Conservation (phyloP, 2,329 filamentous ascomycete genomes). For the Cadophora malorum region DNA sequence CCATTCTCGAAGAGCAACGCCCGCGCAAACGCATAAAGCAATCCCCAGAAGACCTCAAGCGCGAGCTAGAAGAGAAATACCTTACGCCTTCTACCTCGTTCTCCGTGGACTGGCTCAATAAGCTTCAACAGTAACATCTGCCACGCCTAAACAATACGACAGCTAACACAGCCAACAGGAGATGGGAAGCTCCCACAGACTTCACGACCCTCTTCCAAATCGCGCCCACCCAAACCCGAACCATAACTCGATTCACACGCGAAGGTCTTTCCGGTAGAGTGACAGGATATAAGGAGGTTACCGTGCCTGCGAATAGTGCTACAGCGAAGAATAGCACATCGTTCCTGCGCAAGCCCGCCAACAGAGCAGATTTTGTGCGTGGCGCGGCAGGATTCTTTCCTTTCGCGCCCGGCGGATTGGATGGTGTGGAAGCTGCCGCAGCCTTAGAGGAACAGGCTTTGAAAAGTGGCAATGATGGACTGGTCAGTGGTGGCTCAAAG, state of each 20-base stretch:
- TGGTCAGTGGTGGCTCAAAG: slow-evolving; percentile 45
- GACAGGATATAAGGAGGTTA: slow-evolving; percentile 92
- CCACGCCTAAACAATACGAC: slow-evolving; percentile 27
- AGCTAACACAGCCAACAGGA: slow-evolving; percentile 46
- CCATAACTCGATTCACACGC: slow-evolving; percentile 89
- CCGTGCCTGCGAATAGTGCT: slow-evolving; percentile 84
- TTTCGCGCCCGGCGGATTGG: slow-evolving; percentile 88
- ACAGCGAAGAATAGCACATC: slow-evolving; percentile 97
- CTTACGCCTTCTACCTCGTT: slow-evolving; percentile 81
- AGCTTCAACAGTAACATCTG: slow-evolving; percentile 72
- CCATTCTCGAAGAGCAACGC: slow-evolving; percentile 60
- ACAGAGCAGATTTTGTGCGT: slow-evolving; percentile 87
- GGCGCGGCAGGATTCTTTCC: slow-evolving; percentile 94
- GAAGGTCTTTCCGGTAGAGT: slow-evolving; percentile 93
- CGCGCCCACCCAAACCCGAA: slow-evolving; percentile 89
- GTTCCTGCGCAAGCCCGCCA: slow-evolving; percentile 82
- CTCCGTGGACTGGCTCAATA: slow-evolving; percentile 84
- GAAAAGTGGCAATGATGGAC: slow-evolving; percentile 50
- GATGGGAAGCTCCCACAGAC: slow-evolving; percentile 84
- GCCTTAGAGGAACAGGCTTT: slow-evolving; percentile 80
- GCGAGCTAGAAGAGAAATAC: slow-evolving; percentile 76
- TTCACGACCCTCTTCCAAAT: slow-evolving; percentile 86
- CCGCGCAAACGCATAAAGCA: slow-evolving; percentile 57
- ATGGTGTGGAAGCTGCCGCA: slow-evolving; percentile 84
- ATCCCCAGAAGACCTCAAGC: slow-evolving; percentile 69